Conservation (phyloP, 106 monocot genomes). For the Hemerocallis citrina region DNA sequence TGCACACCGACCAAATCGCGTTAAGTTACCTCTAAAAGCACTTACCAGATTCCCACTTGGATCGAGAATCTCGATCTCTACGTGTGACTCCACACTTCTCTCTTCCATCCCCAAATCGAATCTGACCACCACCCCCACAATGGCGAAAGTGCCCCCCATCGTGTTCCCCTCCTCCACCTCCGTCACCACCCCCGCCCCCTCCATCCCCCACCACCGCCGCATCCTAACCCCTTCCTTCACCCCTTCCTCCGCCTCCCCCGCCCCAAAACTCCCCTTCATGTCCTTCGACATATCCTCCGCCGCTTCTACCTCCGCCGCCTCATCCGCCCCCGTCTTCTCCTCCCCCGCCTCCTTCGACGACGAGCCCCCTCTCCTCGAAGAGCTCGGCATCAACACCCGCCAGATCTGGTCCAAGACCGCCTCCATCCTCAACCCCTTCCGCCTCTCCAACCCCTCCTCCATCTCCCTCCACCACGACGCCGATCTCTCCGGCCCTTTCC, state of each 20-base stretch:
- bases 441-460: conserved; percentile 47
- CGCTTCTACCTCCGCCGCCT: conserved; percentile 33
- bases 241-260: conserved; percentile 9
- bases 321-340: conserved; percentile 13
- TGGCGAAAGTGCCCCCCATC: conserved; percentile 66
- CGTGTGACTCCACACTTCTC: no score
- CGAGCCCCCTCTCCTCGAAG: conserved; percentile 90
- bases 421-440: conserved; percentile 81
- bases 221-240: conserved; percentile 30
- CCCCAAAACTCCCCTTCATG: conserved; percentile 78
- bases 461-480: conserved; percentile 87
- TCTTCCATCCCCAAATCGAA: no score
- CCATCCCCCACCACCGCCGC: conserved; percentile 11
- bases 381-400: conserved; percentile 98
- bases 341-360: conserved; percentile 60
- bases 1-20: no score
- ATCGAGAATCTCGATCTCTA: no score
- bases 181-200: conserved; percentile 31
- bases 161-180: conserved; percentile 53
- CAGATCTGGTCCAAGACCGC: conserved; percentile 98
- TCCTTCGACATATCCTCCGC: conserved; percentile 74
- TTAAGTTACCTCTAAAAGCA: no score
- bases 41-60: no score
- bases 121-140: no score
- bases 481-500: conserved; percentile 90